Percentiles rank a stretch among this genome's conserved stretches.
phyloP scores from a whole-genome alignment of 2,329 filamentous ascomycete species.

The Apiospora koreana region DNA sequence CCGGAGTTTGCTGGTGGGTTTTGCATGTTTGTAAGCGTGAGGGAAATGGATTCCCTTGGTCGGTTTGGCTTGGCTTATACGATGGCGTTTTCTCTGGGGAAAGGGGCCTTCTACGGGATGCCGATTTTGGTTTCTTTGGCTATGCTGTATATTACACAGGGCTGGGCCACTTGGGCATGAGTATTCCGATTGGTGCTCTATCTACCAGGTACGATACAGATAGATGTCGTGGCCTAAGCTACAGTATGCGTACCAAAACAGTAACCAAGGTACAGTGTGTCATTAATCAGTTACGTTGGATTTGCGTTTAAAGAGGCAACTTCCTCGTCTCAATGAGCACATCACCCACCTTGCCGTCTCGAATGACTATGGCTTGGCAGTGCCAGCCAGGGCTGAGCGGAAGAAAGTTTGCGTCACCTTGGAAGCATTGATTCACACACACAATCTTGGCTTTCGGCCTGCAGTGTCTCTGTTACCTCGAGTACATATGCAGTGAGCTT shows the following conservation, averaged over 20 bases:
- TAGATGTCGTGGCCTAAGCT: no score
- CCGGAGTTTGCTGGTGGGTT: not conserved
- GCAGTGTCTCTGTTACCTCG: no score
- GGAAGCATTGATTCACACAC: not conserved
- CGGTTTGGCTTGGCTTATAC: not conserved
- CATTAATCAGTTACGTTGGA: no score
- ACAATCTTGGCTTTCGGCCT: not conserved
- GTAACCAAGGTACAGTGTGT: no score
- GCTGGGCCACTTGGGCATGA: not conserved
- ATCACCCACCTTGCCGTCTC: no score
- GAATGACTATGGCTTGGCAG: no score
- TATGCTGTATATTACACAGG: not conserved
- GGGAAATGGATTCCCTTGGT: not conserved
- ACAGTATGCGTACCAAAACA: no score
- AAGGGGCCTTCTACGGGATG: not conserved
- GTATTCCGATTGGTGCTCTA: not conserved
- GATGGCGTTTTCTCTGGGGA: not conserved
- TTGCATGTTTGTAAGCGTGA: not conserved
- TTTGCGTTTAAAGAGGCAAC: no score
- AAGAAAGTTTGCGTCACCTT: not conserved
- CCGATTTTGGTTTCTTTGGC: not conserved
- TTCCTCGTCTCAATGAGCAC: no score
- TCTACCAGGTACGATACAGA: not conserved
- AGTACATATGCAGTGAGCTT: not conserved
- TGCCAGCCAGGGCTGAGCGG: no score